Conservation (phyloP, 2,329 filamentous ascomycete genomes). For the Scedosporium apiospermum region DNA sequence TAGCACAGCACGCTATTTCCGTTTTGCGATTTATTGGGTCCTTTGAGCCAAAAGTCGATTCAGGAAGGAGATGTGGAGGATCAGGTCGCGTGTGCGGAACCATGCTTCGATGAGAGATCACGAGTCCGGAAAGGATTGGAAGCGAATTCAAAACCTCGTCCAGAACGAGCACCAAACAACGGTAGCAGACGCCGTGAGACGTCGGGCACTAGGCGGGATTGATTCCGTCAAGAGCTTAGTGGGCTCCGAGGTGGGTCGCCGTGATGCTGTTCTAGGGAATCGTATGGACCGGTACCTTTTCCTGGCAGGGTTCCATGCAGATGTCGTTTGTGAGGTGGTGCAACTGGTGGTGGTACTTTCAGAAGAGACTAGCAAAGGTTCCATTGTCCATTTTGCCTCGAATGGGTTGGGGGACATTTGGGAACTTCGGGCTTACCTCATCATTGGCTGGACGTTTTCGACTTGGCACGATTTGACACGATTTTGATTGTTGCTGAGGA, state of each 20-base stretch:
- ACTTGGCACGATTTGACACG: neutral
- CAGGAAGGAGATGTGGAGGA: neutral
- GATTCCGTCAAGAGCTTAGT: neutral
- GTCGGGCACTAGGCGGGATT: neutral
- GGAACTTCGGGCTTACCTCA: too few relatives aligned
- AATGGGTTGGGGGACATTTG: too few relatives aligned
- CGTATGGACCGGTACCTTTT: neutral
- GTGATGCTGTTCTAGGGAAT: neutral
- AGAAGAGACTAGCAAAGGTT: too few relatives aligned
- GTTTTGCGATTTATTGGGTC: neutral
- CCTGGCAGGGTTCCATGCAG: neutral
- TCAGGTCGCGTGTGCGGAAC: neutral
- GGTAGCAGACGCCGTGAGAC: neutral
- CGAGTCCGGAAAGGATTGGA: neutral
- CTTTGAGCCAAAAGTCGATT: neutral
- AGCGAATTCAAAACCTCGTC: neutral
- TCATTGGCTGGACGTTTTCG: too few relatives aligned
- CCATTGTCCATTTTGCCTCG: too few relatives aligned
- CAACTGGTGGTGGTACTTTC: too few relatives aligned
- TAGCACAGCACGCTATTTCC: neutral
- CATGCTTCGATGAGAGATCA: neutral
- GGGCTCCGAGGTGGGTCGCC: neutral
- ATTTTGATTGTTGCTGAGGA: neutral
- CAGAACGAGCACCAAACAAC: neutral
- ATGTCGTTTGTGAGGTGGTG: too few relatives aligned